Base-by-base conservation (phyloP, 345 rosid species). In the Excoecaria cochinchinensis region DNA sequence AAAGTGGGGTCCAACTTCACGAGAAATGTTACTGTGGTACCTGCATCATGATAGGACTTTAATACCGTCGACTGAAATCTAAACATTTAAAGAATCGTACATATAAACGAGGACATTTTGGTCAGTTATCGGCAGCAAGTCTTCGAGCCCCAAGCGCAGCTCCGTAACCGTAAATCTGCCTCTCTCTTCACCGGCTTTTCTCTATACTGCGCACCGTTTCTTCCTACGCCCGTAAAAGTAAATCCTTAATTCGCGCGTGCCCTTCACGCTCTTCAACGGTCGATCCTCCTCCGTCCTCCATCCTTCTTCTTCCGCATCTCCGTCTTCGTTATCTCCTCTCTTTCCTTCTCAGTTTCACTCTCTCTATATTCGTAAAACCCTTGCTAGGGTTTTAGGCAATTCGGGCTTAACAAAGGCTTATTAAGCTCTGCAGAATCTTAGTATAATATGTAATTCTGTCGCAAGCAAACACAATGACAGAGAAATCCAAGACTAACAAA, bases 401-500 rank as follows among this genome's bases (percentile, higher is more conserved):
- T 63, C 47, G 50, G 64, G 64, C 14, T 63, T 31, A 31, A 3
- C 25, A 60, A 15, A 51, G 57, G 36, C 59, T 71, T 46, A 3
- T 38, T 78, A 10, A 47, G 17, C 57, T 72, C 24, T 8, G 24
- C 22, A 19, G 6, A 10, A 0, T 61, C 3, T 19, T 25, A 9
- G 24, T n/a, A 63, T 77, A 67, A 22, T 70, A 85, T 85, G 89
- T 72, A 74, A 84, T 82, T 80, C 76, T 39, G 51, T 53, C 38
- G 14, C 38, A 61, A 68, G 7, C 10, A 11, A n/a, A 19, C 60
- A 73, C 50, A 47, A 91, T 91, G 97, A 78, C 78, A 53, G 91
- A 86, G 72, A 86, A 67, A 52, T 17, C 80, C 48, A 87, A 86
- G 81, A 85, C 10, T 16, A 82, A 75, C 75, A 89, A 82, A 71